phyloP scores from a whole-genome alignment of 257 asterid genomes.

The Echites panduratus region DNA sequence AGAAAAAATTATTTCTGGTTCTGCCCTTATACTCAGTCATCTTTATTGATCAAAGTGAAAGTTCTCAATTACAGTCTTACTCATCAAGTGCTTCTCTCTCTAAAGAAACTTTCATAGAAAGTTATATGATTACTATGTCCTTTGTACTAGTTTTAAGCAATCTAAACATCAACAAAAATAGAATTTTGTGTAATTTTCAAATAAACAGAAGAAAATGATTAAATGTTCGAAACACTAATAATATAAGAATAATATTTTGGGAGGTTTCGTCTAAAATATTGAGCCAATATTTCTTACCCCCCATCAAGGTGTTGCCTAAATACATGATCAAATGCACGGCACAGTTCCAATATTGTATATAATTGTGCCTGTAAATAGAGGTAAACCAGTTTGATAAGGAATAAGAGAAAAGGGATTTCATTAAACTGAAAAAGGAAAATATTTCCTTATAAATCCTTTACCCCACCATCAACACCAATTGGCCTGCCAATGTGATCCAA shows the following conservation, averaged over 20 bases:
- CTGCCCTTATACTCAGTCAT: not conserved
- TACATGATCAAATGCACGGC: slow-evolving; percentile 92
- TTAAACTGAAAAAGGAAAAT: not conserved
- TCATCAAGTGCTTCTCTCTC: not conserved
- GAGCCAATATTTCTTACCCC: slow-evolving; percentile 52
- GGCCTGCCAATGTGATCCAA: slow-evolving; percentile 95
- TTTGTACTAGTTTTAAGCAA: not conserved
- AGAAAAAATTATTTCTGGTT: not conserved
- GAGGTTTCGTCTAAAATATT: slow-evolving; percentile 2
- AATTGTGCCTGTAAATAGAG: slow-evolving; percentile 71
- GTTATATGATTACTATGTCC: not conserved
- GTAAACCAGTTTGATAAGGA: slow-evolving; percentile 18
- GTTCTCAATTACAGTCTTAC: not conserved
- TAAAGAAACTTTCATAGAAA: not conserved
- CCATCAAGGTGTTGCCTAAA: slow-evolving; percentile 91
- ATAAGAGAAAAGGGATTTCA: not conserved
- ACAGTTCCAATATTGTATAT: slow-evolving; percentile 86
- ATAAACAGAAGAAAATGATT: not conserved
- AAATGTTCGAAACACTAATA: not conserved
- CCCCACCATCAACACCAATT: slow-evolving; percentile 92
- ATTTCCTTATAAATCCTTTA: slow-evolving; percentile 25
- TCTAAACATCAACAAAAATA: not conserved
- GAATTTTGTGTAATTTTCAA: not conserved
- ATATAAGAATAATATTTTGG: not conserved
- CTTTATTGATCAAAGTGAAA: not conserved